Evolutionary conservation across 2,329 filamentous ascomycete species (phyloP).

Genomic region (Penicillium sp.): DNA sequence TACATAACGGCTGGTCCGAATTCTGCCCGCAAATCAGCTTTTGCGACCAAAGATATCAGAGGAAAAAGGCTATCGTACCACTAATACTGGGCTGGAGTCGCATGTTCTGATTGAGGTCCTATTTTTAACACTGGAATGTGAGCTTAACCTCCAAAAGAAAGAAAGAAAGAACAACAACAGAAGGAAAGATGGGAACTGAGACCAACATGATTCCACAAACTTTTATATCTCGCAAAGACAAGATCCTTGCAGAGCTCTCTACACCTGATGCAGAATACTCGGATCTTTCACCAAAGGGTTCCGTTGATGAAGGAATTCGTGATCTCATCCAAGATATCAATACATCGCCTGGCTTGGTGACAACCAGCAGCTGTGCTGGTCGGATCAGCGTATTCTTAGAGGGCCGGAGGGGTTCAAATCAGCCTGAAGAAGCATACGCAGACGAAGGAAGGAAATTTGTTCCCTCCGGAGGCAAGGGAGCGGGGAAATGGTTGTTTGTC

Average conservation of each 20-base stretch:
- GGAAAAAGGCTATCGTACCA: background rate
- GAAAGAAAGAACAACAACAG: slow-evolving; percentile 10
- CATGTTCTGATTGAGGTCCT: background rate
- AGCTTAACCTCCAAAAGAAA: background rate
- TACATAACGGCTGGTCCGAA: background rate
- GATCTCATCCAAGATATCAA: slow-evolving; percentile 82
- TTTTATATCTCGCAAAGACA: slow-evolving; percentile 69
- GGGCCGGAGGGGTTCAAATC: slow-evolving; percentile 59
- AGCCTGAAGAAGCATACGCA: slow-evolving; percentile 24
- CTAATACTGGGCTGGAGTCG: background rate
- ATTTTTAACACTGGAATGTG: background rate
- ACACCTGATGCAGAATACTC: slow-evolving; percentile 73
- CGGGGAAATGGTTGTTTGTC: slow-evolving; percentile 83
- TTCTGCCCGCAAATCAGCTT: background rate
- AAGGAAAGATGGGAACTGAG: slow-evolving; percentile 9
- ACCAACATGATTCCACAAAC: slow-evolving; percentile 30
- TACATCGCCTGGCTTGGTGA: slow-evolving; percentile 73
- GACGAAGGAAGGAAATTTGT: slow-evolving; percentile 49
- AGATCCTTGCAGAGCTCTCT: slow-evolving; percentile 73
- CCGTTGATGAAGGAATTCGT: slow-evolving; percentile 78
- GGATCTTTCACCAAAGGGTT: slow-evolving; percentile 88
- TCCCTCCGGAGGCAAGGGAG: slow-evolving; percentile 81
- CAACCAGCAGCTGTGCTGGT: slow-evolving; percentile 91
- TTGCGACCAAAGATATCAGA: background rate
- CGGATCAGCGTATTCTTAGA: slow-evolving; percentile 87